Evolutionary conservation across 2,329 filamentous ascomycete genomes (phyloP).

Genomic region (Monosporascus ibericus): DNA sequence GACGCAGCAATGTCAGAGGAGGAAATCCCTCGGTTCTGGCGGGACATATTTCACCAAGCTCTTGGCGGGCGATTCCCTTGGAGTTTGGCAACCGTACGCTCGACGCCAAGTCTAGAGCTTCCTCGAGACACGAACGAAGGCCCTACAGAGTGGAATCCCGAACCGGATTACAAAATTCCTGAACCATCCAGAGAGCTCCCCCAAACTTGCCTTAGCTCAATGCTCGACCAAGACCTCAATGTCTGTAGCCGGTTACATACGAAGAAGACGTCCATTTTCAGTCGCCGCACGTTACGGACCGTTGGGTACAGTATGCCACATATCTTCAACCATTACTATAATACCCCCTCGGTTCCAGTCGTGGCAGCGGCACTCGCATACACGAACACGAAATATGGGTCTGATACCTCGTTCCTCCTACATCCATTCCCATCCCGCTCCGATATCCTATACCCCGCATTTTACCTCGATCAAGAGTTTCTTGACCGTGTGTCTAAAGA

Average conservation of each 20-base stretch:
- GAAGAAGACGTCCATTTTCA: no score
- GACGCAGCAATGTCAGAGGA: conserved; percentile 2
- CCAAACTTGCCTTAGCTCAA: conserved; percentile 6
- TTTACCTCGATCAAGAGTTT: conserved; percentile 13
- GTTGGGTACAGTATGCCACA: no score
- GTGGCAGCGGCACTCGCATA: conserved; percentile 3
- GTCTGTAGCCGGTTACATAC: neutral
- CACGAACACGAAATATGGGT: conserved; percentile 13
- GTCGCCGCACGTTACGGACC: no score
- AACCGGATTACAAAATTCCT: neutral
- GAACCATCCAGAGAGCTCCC: neutral
- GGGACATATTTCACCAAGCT: conserved; percentile 1
- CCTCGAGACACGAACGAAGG: neutral
- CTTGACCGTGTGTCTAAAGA: conserved; percentile 8
- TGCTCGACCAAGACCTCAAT: conserved; percentile 2
- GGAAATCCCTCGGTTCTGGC: conserved; percentile 9
- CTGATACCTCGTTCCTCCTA: conserved; percentile 9
- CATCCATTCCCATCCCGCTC: conserved; percentile 11
- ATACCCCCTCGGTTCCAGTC: conserved; percentile 3
- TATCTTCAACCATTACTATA: neutral
- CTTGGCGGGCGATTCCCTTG: neutral
- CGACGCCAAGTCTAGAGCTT: neutral
- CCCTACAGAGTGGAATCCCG: conserved; percentile 15
- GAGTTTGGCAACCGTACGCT: no score
- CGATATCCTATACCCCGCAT: conserved; percentile 13